phyloP scores from a whole-genome alignment of 768 basidiomycete species.

The Lentinula aciculospora region DNA sequence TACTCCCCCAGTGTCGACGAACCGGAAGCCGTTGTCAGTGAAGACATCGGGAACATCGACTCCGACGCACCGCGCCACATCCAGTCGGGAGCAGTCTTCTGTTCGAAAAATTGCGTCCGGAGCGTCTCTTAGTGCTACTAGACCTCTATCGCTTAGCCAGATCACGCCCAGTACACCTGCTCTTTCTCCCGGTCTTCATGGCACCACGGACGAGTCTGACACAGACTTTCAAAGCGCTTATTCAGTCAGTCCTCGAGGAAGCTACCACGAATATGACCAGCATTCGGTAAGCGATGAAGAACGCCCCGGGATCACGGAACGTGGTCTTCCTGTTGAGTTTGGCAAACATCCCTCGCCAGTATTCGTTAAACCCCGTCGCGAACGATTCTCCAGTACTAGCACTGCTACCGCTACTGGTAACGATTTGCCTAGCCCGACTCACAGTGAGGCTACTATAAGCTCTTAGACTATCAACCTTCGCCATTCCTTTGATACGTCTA shows the following conservation, averaged over 20 bases:
- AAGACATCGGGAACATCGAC: not conserved
- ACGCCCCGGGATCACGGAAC: conserved; percentile 21
- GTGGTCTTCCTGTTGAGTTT: conserved; percentile 25
- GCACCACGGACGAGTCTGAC: conserved; percentile 68
- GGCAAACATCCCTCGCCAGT: conserved; percentile 19
- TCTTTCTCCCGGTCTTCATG: conserved; percentile 23
- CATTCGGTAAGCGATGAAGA: conserved; percentile 17
- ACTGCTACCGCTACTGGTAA: conserved; percentile 37
- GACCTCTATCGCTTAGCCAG: conserved; percentile 21
- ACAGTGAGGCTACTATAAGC: conserved; percentile 31
- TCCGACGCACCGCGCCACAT: not conserved
- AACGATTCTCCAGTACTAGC: conserved; percentile 51
- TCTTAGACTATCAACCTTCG: conserved; percentile 9
- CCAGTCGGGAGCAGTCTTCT: not conserved
- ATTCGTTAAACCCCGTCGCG: conserved; percentile 34
- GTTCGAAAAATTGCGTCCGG: conserved; percentile 20
- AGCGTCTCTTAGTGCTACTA: conserved; percentile 15
- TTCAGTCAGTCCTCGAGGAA: conserved; percentile 66
- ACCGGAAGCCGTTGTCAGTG: not conserved
- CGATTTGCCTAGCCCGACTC: conserved; percentile 24
- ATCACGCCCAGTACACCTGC: conserved; percentile 30
- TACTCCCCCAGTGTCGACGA: conserved; percentile 14
- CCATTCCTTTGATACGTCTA: not conserved
- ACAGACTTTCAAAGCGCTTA: conserved; percentile 88
- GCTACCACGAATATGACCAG: conserved; percentile 33